These are phyloP conservation scores for Picea sitchensis DNA, from an alignment of 75 land plant genomes.

Conservation along the genomic window DNA sequence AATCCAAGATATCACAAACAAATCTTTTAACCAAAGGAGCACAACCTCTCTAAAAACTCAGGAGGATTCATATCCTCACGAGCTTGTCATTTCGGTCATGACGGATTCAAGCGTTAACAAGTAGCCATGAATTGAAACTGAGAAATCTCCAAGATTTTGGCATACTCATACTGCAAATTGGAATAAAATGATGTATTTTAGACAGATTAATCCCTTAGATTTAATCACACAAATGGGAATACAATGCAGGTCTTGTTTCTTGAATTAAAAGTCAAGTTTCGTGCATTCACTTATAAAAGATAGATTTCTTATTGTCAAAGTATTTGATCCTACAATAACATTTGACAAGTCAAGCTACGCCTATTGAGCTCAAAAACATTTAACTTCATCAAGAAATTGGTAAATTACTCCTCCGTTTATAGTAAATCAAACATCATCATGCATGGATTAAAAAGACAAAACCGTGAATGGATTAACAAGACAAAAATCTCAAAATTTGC, in stretches of 20 bases:
- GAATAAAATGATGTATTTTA: not conserved
- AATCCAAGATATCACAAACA: too few species aligned
- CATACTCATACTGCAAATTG: not conserved
- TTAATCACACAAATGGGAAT: too few species aligned
- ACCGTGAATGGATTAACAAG: not conserved
- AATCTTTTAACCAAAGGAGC: too few species aligned
- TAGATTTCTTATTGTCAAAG: not conserved
- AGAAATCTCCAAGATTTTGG: slow-evolving; percentile 4
- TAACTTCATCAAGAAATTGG: not conserved
- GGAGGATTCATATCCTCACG: too few species aligned
- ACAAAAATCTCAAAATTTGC: too few species aligned
- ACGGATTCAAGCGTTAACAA: not conserved
- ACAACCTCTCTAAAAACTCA: too few species aligned
- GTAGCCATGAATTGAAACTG: not conserved
- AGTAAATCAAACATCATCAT: not conserved
- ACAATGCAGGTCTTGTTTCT: too few species aligned
- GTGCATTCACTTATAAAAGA: not conserved
- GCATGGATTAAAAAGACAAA: slow-evolving; percentile 1
- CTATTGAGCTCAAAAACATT: not conserved
- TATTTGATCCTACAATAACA: not conserved
- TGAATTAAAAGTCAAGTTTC: not conserved
- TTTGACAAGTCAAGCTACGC: not conserved
- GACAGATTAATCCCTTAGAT: not conserved
- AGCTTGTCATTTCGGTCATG: too few species aligned
- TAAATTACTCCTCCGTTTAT: not conserved